These are phyloP conservation scores for Pyrrhoderma noxium DNA, from an alignment of 1,284 basidiomycete genomes.

Conservation along the genomic window DNA sequence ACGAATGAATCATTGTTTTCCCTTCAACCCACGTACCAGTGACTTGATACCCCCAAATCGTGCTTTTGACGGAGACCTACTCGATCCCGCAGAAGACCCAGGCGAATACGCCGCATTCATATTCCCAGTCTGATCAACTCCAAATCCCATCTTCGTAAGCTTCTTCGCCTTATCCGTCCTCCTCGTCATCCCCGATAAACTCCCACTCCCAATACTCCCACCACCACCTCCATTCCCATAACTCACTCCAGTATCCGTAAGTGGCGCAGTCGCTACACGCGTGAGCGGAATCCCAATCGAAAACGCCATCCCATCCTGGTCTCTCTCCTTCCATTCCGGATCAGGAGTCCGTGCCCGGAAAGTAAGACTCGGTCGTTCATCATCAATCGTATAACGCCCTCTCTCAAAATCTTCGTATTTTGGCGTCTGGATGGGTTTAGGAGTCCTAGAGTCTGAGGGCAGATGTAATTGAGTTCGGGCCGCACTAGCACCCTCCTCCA, in stretches of 20 bases:
- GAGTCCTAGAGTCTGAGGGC: neutral
- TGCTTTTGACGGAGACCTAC: slow-evolving; percentile 12
- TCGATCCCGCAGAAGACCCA: slow-evolving; percentile 2
- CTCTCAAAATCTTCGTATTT: neutral
- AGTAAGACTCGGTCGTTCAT: slow-evolving; percentile 2
- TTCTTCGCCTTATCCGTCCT: slow-evolving; percentile 10
- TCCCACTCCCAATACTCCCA: neutral
- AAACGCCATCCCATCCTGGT: neutral
- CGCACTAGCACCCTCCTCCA: slow-evolving; percentile 2
- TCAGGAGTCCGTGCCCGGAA: slow-evolving; percentile 13
- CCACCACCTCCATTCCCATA: neutral
- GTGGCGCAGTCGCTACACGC: slow-evolving; percentile 17
- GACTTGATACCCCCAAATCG: slow-evolving; percentile 17
- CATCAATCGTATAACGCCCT: slow-evolving; percentile 5
- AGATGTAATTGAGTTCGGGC: neutral
- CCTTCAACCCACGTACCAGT: slow-evolving; percentile 13
- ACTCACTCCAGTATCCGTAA: slow-evolving; percentile 4
- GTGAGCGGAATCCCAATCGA: slow-evolving; percentile 14
- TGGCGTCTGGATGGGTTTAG: neutral
- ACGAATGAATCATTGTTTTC: slow-evolving; percentile 12
- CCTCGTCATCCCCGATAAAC: neutral
- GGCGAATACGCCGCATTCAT: slow-evolving; percentile 1
- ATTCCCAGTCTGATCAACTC: slow-evolving; percentile 3
- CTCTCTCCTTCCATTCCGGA: neutral
- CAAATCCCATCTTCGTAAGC: slow-evolving; percentile 16